Base-by-base conservation (phyloP, 1,139 yeast species). In the Suhomyces yuchorum region DNA sequence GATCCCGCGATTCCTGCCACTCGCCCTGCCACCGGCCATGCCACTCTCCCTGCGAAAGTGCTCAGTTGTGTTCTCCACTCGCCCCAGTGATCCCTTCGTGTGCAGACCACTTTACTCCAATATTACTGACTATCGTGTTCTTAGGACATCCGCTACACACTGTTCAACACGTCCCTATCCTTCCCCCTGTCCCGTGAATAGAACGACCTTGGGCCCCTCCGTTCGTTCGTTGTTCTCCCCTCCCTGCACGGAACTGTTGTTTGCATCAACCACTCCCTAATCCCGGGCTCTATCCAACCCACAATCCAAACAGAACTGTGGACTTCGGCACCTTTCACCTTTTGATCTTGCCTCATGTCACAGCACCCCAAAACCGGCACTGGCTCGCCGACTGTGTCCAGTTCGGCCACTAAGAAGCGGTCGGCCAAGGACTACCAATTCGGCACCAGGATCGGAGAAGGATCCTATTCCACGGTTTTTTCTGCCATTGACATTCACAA, bases 401-500 rank as follows among this genome's bases (percentile, higher is more conserved):
- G 30, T 17, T 11, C 24, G 28, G 20, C 26, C n/a, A 34, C 42
- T 40, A 50, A 50, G 49, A 66, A 65, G 52, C 54, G 67, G 47
- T 59, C 87, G 12, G 87, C 85, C 15, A 77, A 78, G 47, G 93
- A 87, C 63, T 87, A 86, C 61, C 83, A 80, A 56, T 78, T 87
- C 53, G 92, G 92, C 2, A 80, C 84, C 42, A 80, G 80, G 30
- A 71, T 87, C 32, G 96, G 96, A 14, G 92, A 85, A 63, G 96
- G 96, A 1, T 86, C 93, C 0, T 87, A 87, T 61, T 85, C 92
- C 4, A 86, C 90, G 0, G 96, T 87, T 6, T 73, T 79, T 54
- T 70, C 86, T 38, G 95, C 91, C 1, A 75, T 84, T 1, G 90
- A 87, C 54, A 61, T 71, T 32, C 79, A 76, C 45, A 78, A 81